Conservation (phyloP, 306 rosid genomes). For the Vicia sativa region DNA sequence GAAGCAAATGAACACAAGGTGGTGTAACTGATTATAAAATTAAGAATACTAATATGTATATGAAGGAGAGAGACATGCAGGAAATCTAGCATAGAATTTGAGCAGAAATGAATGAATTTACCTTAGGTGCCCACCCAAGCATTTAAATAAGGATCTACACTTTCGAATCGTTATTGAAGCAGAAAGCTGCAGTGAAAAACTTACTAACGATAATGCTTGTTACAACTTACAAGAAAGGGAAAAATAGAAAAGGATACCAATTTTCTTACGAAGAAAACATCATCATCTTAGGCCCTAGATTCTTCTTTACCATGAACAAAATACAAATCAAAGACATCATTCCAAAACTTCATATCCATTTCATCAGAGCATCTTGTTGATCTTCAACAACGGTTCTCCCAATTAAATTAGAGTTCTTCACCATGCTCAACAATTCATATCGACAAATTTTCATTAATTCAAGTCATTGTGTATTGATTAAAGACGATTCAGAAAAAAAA, state of each 20-base stretch:
- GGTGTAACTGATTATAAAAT: background rate
- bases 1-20: constrained; percentile 1
- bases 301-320: constrained; percentile 77
- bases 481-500: too few species aligned
- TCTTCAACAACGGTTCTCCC: constrained; percentile 68
- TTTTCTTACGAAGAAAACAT: constrained; percentile 87
- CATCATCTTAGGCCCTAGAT: constrained; percentile 85
- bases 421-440: constrained; percentile 78
- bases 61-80: too few species aligned
- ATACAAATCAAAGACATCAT: constrained; percentile 82
- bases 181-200: constrained; percentile 47
- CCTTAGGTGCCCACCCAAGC: constrained; percentile 97
- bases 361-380: constrained; percentile 65
- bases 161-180: constrained; percentile 56
- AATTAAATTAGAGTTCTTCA: constrained; percentile 76
- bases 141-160: constrained; percentile 77
- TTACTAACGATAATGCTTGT: constrained; percentile 3
- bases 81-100: too few species aligned
- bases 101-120: constrained; percentile 37
- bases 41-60: background rate
- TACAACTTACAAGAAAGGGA: background rate
- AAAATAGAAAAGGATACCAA: constrained; percentile 48
- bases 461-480: too few species aligned
- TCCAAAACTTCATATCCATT: constrained; percentile 86
- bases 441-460: constrained; percentile 25